Evolutionary conservation across 2,329 filamentous ascomycete genomes (phyloP).

Genomic region (Aspergillus oerlinghausenensis): DNA sequence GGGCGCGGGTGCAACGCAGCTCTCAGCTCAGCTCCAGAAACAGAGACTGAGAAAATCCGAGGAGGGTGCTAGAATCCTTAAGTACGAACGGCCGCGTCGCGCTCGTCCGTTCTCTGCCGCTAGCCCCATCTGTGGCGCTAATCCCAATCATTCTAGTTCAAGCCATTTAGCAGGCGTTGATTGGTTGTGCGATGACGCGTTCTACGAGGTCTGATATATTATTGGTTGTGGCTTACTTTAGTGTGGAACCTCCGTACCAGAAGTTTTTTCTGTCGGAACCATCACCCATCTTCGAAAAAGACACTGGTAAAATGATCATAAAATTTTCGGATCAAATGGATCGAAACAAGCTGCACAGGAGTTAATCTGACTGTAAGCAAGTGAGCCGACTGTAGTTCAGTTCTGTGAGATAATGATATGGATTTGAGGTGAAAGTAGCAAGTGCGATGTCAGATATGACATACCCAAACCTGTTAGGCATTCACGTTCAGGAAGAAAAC

Average conservation of each 20-base stretch:
- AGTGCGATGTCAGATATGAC: conserved; percentile 17
- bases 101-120: conserved; percentile 31
- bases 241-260: conserved; percentile 20
- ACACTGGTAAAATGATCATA: conserved; percentile 2
- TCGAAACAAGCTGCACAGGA: background rate
- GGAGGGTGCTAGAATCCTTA: conserved; percentile 40
- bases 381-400: background rate
- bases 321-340: conserved; percentile 7
- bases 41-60: conserved; percentile 35
- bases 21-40: conserved; percentile 32
- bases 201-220: conserved; percentile 11
- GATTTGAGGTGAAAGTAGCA: background rate
- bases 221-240: conserved; percentile 20
- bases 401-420: background rate
- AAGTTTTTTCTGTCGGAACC: conserved; percentile 18
- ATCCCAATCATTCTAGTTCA: conserved; percentile 30
- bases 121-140: conserved; percentile 35
- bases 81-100: conserved; percentile 35
- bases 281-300: conserved; percentile 8
- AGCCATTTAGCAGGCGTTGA: conserved; percentile 25
- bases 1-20: conserved; percentile 15
- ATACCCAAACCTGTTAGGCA: conserved; percentile 20
- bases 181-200: conserved; percentile 27
- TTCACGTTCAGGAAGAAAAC: conserved; percentile 10
- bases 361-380: background rate